Evolutionary conservation across 441 rosid genomes (phyloP).

Genomic region (Breynia disticha): DNA sequence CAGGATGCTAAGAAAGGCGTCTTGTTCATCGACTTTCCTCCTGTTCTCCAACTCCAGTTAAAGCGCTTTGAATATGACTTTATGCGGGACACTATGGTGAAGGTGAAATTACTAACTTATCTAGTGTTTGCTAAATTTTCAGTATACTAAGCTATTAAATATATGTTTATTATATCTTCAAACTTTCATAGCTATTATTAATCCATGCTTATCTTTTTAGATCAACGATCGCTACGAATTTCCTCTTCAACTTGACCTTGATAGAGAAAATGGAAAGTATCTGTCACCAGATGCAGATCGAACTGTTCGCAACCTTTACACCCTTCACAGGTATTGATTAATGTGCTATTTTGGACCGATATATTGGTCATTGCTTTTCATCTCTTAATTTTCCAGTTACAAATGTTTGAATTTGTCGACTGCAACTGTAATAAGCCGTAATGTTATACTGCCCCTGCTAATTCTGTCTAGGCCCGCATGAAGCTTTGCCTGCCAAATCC

Average conservation of each 20-base stretch:
- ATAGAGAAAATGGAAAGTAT: slow-evolving; percentile 71
- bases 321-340: slow-evolving; percentile 70
- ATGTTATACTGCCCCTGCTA: no score
- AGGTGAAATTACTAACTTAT: slow-evolving; percentile 39
- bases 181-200: neutral
- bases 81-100: slow-evolving; percentile 86
- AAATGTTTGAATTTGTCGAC: neutral
- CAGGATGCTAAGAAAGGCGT: slow-evolving; percentile 98
- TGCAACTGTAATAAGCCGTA: neutral
- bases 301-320: slow-evolving; percentile 81
- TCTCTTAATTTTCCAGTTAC: neutral
- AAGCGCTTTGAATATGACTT: slow-evolving; percentile 95
- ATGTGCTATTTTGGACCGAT: neutral
- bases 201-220: slow-evolving; percentile 26
- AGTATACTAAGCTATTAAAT: no score
- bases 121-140: neutral
- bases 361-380: neutral
- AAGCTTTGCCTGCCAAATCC: no score
- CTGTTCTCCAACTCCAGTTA: slow-evolving; percentile 92
- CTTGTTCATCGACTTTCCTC: slow-evolving; percentile 82
- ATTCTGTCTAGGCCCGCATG: no score
- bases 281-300: slow-evolving; percentile 83
- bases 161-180: no score
- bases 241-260: slow-evolving; percentile 92
- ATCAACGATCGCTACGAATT: slow-evolving; percentile 91